Base-by-base conservation (phyloP, 2,329 filamentous ascomycete genomes). In the Blumeriella jaapii region DNA sequence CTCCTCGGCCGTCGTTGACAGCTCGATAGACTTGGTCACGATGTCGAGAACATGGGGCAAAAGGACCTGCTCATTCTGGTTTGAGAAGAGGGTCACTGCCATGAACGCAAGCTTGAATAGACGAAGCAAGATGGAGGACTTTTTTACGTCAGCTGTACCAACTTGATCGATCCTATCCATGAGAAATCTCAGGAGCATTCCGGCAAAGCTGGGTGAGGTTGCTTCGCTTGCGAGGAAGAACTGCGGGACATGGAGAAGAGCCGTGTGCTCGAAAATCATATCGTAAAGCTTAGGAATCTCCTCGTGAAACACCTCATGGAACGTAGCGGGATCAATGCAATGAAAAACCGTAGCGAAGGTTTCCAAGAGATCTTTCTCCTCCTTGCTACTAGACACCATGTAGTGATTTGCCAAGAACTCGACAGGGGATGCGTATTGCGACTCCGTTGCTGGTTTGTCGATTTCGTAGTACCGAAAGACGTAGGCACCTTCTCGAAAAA, bases 71-170 rank as follows among this genome's bases (percentile, higher is more conserved):
- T 99, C 91, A 51, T 99, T 99, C 54, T 95, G 87, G 6, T 74
- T 70, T 0, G 86, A 86, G 58, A 98, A 99, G 1, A 99, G 67
- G 0, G 91, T 98, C 24, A 99, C 91, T 0, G 93, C 93, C 91
- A 99, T 98, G 59, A 98, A 98, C 1, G 89, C 93, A 32, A 99
- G 63, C 61, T 99, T 99, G 64, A 96, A 99, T 33, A 99, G 74
- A 36, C 93, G 74, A 32, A 99, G 64, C 20, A 99, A 63, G 30
- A 98, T 94, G 5, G 86, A 89, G 0, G 91, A 89, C 59, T 89
- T 93, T 55, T 84, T 86, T 34, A 91, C 78, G 58, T 98, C 86
- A 6, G 82, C 78, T 0, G 85, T 91, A 14, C 91, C 91, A 27
- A 99, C 86, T 55, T 98, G 83, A 44, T 93, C 82, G 39, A 99